Percentiles rank a stretch among this genome's conserved stretches.
Conservation (phyloP, 805 yeast genomes). For the Isabelozyma pseudorhagii region DNA sequence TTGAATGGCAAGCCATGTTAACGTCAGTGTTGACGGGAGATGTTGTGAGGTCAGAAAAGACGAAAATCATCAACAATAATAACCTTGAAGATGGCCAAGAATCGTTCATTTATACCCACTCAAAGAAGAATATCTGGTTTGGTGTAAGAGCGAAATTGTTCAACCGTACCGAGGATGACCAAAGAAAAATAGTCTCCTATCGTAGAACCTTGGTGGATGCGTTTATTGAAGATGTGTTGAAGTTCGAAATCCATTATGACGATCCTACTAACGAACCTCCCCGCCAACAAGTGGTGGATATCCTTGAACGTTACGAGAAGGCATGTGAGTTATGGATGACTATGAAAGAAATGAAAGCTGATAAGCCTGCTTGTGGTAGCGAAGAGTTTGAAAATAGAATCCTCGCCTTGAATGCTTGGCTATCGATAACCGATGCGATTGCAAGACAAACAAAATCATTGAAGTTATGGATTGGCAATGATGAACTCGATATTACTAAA, state of each 20-base stretch:
- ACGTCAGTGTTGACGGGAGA: conserved; percentile 91
- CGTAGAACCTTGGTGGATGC: conserved; percentile 71
- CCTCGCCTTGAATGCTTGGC: conserved; percentile 84
- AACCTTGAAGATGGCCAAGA: conserved; percentile 40
- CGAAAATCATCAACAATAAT: conserved; percentile 57
- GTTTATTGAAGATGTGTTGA: conserved; percentile 63
- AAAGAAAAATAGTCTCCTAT: conserved; percentile 62
- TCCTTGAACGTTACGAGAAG: conserved; percentile 60
- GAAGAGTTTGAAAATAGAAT: conserved; percentile 62
- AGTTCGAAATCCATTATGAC: conserved; percentile 55
- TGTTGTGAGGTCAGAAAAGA: conserved; percentile 86
- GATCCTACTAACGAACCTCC: conserved; percentile 26
- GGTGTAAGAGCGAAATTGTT: conserved; percentile 80
- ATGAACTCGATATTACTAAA: conserved; percentile 62
- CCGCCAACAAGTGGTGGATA: conserved; percentile 46
- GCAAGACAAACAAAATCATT: conserved; percentile 58
- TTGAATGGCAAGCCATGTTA: conserved; percentile 96
- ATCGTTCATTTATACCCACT: conserved; percentile 48
- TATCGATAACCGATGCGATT: conserved; percentile 67
- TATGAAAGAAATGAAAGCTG: conserved; percentile 69
- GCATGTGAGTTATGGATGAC: conserved; percentile 80
- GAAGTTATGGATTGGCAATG: conserved; percentile 81
- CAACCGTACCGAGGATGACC: conserved; percentile 79
- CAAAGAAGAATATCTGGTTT: conserved; percentile 78
- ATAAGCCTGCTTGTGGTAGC: conserved; percentile 67